Evolutionary conservation across 1,139 yeast genomes (phyloP), one percentile per base, ranked within the genome.

Genomic region (Sugiyamaella japonica): DNA sequence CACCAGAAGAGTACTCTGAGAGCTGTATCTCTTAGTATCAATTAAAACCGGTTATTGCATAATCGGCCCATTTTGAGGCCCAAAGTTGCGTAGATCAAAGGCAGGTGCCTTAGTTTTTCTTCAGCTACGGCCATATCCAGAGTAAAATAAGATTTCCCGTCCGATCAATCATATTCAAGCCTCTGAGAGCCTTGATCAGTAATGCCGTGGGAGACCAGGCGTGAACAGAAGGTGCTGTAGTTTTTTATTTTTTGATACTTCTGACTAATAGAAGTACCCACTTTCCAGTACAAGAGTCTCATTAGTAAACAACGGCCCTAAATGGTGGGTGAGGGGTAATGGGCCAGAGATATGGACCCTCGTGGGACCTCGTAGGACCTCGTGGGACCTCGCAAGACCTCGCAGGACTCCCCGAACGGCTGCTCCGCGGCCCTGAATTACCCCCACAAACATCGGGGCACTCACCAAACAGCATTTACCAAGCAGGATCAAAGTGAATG

Each of bases 141-240:
- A 40, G 44, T 40, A 40, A 40, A 40, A 40, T 40, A 40, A 40
- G 44, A 40, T 40, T 40, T 40, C 44, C 44, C 44, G 44, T 40
- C 44, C 44, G 44, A 40, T 40, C 44, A 40, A 40, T 40, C 44
- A 40, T 40, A 40, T 40, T 40, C 44, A 40, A 40, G 44, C 44
- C 44, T 40, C 44, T 40, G 44, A 40, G 44, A 40, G 44, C 44
- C 44, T 40, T 40, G 44, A 40, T 40, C 44, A 40, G 44, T 40
- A 40, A 40, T 40, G 44, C 44, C 44, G 44, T 40, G 44, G 44
- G 44, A 40, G 44, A 40, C 44, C 44, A 40, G 44, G 44, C 44
- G 44, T 40, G 44, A 40, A 40, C 44, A 40, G 44, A 40, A 40
- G 44, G 44, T 40, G 44, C 44, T 40, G 44, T 40, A 40, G 44